Base-by-base conservation (phyloP, 768 basidiomycete genomes). In the Multifurca ochricompacta region DNA sequence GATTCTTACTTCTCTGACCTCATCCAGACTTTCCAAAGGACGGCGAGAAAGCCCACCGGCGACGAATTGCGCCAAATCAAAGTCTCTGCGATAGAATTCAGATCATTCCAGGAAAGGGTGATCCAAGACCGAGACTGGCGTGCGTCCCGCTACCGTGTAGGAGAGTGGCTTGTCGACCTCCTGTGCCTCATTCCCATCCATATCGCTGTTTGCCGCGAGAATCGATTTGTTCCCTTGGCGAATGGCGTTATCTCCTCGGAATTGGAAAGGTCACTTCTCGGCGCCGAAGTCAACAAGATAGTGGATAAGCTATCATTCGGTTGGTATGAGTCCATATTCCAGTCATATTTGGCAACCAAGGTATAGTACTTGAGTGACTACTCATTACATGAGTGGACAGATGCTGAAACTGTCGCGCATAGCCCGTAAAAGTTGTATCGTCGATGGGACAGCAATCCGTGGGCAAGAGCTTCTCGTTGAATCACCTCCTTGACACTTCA, bases 381-480 rank as follows among this genome's bases (percentile, higher is more conserved):
- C 21, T 4, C 27, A 21, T 19, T 0, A 1, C 32, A 27, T 52
- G 51, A 30, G 45, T 25, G 16, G 16, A 23, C 5, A 39, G 14
- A 21, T 1, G 4, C 8, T 28, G 23, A 45, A 6, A 40, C 36
- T 42, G 35, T 39, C 7, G 8, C 11, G 7, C 25, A 13, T 44
- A 82, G 78, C 81, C 80, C 2, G 80, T 83, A 13, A 76, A 73
- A 58, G 82, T 83, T 3, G 81, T 83, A 1, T 80, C 81, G 0
- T 83, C 82, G 0, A 82, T 83, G 82, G 81, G 81, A 1, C 81
- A 82, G 62, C 82, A 83, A 61, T 82, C 79, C 0, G 81, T 83
- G 1, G 82, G 81, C 0, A 82, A 82, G 59, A 78, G 75, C 48
- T 83, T 74, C 49, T 68, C 76, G 0, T 63, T 83, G 34, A 82